Evolutionary conservation across 768 basidiomycete genomes (phyloP).

Genomic region (Boletus huronensis): DNA sequence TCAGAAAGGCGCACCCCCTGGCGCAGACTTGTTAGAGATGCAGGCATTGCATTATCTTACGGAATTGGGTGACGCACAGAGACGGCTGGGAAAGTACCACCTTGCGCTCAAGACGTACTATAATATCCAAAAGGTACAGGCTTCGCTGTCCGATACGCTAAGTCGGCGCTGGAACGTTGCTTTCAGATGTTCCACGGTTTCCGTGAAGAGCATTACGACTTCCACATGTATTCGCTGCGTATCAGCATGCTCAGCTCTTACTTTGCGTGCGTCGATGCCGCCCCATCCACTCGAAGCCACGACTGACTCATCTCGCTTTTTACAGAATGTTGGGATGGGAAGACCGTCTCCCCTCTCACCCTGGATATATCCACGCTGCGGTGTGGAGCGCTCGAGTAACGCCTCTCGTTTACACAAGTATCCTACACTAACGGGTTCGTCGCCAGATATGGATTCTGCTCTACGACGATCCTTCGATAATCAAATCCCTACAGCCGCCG

Average conservation of each 20-base stretch:
- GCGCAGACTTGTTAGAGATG: constrained; percentile 89
- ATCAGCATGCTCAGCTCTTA: constrained; percentile 88
- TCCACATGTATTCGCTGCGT: constrained; percentile 91
- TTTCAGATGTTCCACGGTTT: constrained; percentile 74
- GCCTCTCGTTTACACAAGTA: constrained; percentile 10
- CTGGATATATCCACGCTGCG: constrained; percentile 70
- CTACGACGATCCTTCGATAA: constrained; percentile 67
- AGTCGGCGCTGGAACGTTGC: constrained; percentile 3
- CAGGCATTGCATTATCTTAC: constrained; percentile 85
- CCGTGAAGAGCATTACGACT: constrained; percentile 97
- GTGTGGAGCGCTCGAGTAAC: constrained; percentile 65
- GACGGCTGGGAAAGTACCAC: constrained; percentile 59
- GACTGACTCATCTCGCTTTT: not conserved
- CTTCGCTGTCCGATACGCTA: constrained; percentile 1
- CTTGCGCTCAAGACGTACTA: constrained; percentile 85
- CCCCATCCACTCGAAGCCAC: not conserved
- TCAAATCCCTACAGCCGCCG: constrained; percentile 36
- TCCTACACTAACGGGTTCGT: constrained; percentile 10
- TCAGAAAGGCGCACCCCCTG: constrained; percentile 85
- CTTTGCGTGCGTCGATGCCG: constrained; percentile 54
- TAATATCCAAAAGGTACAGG: constrained; percentile 64
- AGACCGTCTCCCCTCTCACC: constrained; percentile 72
- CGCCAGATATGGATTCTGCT: constrained; percentile 69
- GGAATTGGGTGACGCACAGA: constrained; percentile 76
- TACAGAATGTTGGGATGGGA: constrained; percentile 78